A percentile compares a stretch with the other conserved stretches of the same genome.
phyloP scores from a whole-genome alignment of 83 land plant genomes.

The Picea mariana region DNA sequence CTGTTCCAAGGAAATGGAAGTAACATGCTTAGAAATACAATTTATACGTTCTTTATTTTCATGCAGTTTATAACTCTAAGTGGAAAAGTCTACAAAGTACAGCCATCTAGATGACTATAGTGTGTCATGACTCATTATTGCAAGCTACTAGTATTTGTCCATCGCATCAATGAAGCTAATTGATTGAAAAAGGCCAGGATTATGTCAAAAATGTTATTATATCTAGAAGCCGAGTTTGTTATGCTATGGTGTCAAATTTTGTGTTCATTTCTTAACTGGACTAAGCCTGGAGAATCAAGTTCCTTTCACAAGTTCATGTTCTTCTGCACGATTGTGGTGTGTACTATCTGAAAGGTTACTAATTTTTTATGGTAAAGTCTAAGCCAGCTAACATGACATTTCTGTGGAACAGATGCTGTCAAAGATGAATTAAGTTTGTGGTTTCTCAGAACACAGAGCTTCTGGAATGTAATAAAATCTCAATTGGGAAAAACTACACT shows the following conservation, averaged over 20 bases:
- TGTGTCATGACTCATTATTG: neutral
- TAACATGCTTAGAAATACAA: neutral
- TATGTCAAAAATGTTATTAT: no score
- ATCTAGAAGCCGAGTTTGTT: no score
- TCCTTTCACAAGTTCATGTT: neutral
- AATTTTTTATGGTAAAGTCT: neutral
- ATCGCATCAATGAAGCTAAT: neutral
- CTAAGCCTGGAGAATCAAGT: no score
- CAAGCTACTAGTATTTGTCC: neutral
- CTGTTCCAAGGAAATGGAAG: neutral
- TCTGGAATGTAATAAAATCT: conserved; percentile 40
- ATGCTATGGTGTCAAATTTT: no score
- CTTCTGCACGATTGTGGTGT: neutral
- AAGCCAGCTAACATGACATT: conserved; percentile 4
- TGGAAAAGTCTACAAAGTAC: neutral
- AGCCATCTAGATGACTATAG: neutral
- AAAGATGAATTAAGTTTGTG: conserved; percentile 43
- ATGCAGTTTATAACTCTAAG: neutral
- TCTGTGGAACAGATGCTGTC: conserved; percentile 44
- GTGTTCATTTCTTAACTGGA: no score
- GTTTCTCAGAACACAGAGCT: conserved; percentile 50
- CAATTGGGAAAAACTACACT: conserved; percentile 34
- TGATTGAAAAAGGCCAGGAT: neutral
- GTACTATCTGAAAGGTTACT: neutral
- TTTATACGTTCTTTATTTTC: no score